phyloP scores from a whole-genome alignment of 208 protist genomes.

The Hexamita inflata region DNA sequence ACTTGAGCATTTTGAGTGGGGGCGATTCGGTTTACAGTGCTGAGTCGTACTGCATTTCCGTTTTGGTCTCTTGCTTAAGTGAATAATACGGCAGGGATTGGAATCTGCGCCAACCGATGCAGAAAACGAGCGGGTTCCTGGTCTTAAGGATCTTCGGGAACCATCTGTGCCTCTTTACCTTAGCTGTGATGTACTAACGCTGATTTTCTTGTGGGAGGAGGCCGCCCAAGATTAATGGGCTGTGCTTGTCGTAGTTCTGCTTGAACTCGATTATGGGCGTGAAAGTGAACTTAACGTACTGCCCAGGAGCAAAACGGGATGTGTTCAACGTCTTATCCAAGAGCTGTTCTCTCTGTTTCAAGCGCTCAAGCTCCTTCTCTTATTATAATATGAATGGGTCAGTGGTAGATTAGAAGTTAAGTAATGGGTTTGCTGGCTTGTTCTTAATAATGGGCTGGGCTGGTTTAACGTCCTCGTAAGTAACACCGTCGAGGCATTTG shows the following conservation, averaged over 20 bases:
- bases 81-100: constrained; percentile 77
- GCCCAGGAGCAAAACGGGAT: constrained; percentile 64
- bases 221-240: constrained; percentile 41
- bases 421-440: too few relatives aligned
- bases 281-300: constrained; percentile 83
- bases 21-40: neutral
- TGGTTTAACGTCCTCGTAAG: too few relatives aligned
- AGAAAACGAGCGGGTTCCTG: constrained; percentile 89
- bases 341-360: neutral
- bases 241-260: constrained; percentile 34
- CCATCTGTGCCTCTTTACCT: constrained; percentile 93
- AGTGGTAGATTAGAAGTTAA: too few relatives aligned
- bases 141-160: constrained; percentile 87
- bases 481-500: too few relatives aligned
- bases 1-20: constrained; percentile 83
- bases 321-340: constrained; percentile 15
- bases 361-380: neutral
- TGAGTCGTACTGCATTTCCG: neutral
- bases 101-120: constrained; percentile 94
- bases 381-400: too few relatives aligned
- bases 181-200: constrained; percentile 55
- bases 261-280: constrained; percentile 81
- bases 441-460: too few relatives aligned
- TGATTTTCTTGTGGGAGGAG: constrained; percentile 12
- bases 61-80: constrained; percentile 62